Base-by-base conservation (phyloP, 805 yeast genomes). In the Ogataea nitratoaversa region DNA sequence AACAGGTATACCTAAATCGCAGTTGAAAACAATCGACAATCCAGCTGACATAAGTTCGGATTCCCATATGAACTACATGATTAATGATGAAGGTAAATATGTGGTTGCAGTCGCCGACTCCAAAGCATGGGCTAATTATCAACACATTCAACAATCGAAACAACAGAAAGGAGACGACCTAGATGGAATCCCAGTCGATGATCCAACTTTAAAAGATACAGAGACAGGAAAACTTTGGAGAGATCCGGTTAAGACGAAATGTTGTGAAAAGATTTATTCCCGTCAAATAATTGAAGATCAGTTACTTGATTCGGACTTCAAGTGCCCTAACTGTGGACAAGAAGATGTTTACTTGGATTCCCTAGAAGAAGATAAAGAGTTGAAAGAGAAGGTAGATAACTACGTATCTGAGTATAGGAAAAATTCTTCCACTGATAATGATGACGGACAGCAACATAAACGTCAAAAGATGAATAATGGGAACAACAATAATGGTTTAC, bases 1-100 rank as follows among this genome's bases (percentile, higher is more conserved):
- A 0, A 93, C 98, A 0, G 99, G 99, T 81, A 93, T 93, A 56
- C 99, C 99, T 2, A 84, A 83, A 62, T 83, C 95, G 25, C 88
- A 88, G 62, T 76, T 93, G 62, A 84, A 88, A 51, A 83, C 95
- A 0, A 80, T 93, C 7, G 86, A 85, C 14, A 85, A 85, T 57
- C 91, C 91, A 20, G 74, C 79, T 0, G 87, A 82, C 29, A 46
- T 52, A 8, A 30, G 78, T 65, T 39, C 72, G 75, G 55, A 71
- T 52, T 69, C 70, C 4, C 71, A 70, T 29, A 67, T 70, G 45
- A 76, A 79, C 31, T 84, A 83, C 43, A 78, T 93, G 84, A 79
- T 93, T 50, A 89, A 89, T 24, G 98, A 90, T 37, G 93, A 88
- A 27, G 99, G 99, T 36, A 86, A 90, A 54, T 93, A 85, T 59